These are phyloP conservation scores for Plenodomus tracheiphilus DNA, from an alignment of 2,329 filamentous ascomycete species.

Conservation along the genomic window DNA sequence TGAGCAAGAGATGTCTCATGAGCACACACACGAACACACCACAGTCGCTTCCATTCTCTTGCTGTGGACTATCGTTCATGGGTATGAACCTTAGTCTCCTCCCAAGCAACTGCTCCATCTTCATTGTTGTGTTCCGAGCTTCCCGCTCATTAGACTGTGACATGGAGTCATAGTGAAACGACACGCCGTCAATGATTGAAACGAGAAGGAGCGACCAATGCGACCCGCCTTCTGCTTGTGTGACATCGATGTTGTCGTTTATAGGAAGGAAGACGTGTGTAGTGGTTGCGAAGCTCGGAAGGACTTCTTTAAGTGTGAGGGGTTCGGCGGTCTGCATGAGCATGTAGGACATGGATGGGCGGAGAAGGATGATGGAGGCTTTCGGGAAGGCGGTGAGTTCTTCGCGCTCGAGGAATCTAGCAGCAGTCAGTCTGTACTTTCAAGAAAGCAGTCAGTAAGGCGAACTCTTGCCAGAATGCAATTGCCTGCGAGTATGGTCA, in stretches of 20 bases:
- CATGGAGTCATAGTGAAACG: slow-evolving; percentile 96
- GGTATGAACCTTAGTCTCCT: slow-evolving; percentile 74
- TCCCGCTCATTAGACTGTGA: slow-evolving; percentile 74
- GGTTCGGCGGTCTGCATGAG: slow-evolving; percentile 73
- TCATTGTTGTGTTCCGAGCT: slow-evolving; percentile 68
- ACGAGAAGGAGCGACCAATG: slow-evolving; percentile 96
- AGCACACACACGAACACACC: slow-evolving; percentile 94
- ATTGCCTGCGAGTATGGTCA: slow-evolving; percentile 68
- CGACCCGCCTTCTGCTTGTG: slow-evolving; percentile 86
- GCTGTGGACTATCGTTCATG: slow-evolving; percentile 82
- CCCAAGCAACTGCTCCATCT: slow-evolving; percentile 70
- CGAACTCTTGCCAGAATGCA: slow-evolving; percentile 94
- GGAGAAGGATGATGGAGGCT: slow-evolving; percentile 85
- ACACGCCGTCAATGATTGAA: slow-evolving; percentile 81
- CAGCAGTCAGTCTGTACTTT: slow-evolving; percentile 3
- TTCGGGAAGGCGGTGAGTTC: slow-evolving; percentile 77
- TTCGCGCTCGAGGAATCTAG: slow-evolving; percentile 83
- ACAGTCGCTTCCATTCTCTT: slow-evolving; percentile 91
- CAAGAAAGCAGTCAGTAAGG: neutral
- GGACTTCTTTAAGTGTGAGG: slow-evolving; percentile 62
- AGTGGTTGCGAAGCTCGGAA: slow-evolving; percentile 78
- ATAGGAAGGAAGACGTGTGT: slow-evolving; percentile 96
- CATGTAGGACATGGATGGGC: slow-evolving; percentile 90
- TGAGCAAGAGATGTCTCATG: slow-evolving; percentile 91
- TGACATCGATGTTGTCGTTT: slow-evolving; percentile 79